phyloP scores from a whole-genome alignment of 176 grass and related monocot genomes.

The Bromus sterilis region DNA sequence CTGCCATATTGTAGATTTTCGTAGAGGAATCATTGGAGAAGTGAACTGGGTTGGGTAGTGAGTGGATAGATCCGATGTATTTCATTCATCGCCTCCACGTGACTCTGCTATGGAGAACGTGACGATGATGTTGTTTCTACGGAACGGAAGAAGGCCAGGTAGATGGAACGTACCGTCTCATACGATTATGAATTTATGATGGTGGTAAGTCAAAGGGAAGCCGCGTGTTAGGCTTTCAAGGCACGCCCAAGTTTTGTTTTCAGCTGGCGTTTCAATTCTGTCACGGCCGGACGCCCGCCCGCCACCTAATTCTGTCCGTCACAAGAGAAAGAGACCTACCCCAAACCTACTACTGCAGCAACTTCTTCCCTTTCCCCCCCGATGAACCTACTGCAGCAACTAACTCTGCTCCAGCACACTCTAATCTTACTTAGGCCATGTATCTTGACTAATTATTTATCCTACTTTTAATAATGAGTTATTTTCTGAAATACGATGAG shows the following conservation, averaged over 20 bases:
- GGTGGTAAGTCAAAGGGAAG: neutral
- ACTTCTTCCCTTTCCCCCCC: too few relatives aligned
- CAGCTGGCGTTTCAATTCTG: conserved; percentile 47
- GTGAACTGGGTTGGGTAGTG: neutral
- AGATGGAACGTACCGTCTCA: neutral
- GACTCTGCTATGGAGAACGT: neutral
- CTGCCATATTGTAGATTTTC: neutral
- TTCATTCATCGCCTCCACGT: neutral
- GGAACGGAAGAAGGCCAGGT: too few relatives aligned
- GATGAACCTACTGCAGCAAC: neutral
- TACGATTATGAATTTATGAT: too few relatives aligned
- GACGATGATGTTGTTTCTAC: neutral
- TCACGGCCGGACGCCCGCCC: neutral
- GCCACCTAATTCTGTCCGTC: conserved; percentile 8
- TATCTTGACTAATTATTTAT: too few relatives aligned
- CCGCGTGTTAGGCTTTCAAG: conserved; percentile 15
- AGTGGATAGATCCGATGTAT: neutral
- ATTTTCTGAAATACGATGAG: too few relatives aligned
- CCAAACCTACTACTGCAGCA: neutral
- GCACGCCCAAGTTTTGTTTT: conserved; percentile 11
- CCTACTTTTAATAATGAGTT: too few relatives aligned
- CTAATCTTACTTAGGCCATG: too few relatives aligned
- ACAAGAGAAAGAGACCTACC: neutral
- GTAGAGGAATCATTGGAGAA: neutral
- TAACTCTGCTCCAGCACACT: too few relatives aligned